A percentile compares a stretch with the other conserved stretches of the same genome.
These are phyloP conservation scores for Fusarium virguliforme DNA, from an alignment of 2,329 filamentous ascomycete genomes.

Conservation along the genomic window DNA sequence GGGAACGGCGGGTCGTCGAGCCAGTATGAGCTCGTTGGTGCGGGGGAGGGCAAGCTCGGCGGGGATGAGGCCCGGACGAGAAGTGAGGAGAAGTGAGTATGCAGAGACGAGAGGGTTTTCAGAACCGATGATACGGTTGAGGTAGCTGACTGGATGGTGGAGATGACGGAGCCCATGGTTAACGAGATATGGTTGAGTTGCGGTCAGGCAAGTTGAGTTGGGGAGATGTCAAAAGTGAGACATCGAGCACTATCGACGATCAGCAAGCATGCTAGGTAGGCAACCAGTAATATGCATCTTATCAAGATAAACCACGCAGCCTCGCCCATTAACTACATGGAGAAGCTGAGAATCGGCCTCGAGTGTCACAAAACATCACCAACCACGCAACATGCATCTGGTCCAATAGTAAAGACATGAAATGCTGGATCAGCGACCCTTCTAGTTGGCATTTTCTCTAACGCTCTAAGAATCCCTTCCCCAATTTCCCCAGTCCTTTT, in stretches of 20 bases:
- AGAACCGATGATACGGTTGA: conserved; percentile 47
- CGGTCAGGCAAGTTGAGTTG: neutral
- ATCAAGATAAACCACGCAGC: conserved; percentile 4
- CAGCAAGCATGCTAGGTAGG: neutral
- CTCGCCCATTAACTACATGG: neutral
- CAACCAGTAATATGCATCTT: neutral
- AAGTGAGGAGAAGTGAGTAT: conserved; percentile 50
- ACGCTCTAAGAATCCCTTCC: conserved; percentile 48
- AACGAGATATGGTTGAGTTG: neutral
- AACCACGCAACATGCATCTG: neutral
- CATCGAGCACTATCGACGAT: conserved; percentile 2
- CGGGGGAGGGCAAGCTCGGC: conserved; percentile 60
- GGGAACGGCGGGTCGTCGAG: conserved; percentile 61
- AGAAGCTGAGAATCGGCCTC: neutral
- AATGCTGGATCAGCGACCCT: conserved; percentile 28
- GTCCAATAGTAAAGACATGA: conserved; percentile 4
- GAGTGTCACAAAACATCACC: neutral
- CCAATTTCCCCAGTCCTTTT: conserved; percentile 32
- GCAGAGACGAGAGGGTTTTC: conserved; percentile 50
- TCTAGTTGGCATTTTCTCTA: conserved; percentile 53
- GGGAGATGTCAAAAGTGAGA: neutral
- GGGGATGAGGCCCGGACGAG: conserved; percentile 52
- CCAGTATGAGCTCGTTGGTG: conserved; percentile 65
- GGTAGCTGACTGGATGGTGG: conserved; percentile 45
- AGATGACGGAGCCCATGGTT: conserved; percentile 56